Conservation (phyloP, 2,329 filamentous ascomycete species). For the Beauveria rudraprayagi region DNA sequence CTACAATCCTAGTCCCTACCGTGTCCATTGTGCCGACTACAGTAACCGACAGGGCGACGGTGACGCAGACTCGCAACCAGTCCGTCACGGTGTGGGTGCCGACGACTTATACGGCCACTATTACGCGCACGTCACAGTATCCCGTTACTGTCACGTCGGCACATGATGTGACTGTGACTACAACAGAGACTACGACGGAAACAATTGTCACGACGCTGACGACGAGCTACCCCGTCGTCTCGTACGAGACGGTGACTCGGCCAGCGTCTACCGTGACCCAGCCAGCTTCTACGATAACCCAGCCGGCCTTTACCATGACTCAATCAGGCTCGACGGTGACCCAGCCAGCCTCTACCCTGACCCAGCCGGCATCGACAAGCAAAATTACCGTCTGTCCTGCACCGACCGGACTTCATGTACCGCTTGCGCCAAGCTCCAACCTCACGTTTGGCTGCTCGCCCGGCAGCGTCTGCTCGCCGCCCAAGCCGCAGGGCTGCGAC, state of each 20-base stretch:
- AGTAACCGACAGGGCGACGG: background rate
- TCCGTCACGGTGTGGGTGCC: conserved; percentile 9
- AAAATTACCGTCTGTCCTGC: conserved; percentile 33
- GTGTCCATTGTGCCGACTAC: background rate
- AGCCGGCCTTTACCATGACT: background rate
- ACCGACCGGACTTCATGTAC: conserved; percentile 30
- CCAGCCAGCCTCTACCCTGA: background rate
- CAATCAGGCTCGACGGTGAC: conserved; percentile 14
- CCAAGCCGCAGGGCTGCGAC: conserved; percentile 41
- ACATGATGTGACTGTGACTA: background rate
- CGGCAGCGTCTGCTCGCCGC: conserved; percentile 45
- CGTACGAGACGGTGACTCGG: conserved; percentile 23
- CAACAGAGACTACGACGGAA: conserved; percentile 2
- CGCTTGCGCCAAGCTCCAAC: conserved; percentile 30
- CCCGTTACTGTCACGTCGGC: background rate
- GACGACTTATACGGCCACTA: background rate
- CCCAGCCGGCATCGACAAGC: background rate
- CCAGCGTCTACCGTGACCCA: background rate
- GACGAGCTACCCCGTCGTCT: conserved; percentile 26
- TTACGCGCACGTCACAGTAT: background rate
- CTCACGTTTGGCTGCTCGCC: conserved; percentile 46
- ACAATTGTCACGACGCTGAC: conserved; percentile 11
- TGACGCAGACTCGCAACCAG: background rate
- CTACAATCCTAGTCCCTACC: conserved; percentile 5
- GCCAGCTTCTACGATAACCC: conserved; percentile 14